Conservation (phyloP, 192 early-diverging fungal species). For the Phycomyces blakesleeanus region DNA sequence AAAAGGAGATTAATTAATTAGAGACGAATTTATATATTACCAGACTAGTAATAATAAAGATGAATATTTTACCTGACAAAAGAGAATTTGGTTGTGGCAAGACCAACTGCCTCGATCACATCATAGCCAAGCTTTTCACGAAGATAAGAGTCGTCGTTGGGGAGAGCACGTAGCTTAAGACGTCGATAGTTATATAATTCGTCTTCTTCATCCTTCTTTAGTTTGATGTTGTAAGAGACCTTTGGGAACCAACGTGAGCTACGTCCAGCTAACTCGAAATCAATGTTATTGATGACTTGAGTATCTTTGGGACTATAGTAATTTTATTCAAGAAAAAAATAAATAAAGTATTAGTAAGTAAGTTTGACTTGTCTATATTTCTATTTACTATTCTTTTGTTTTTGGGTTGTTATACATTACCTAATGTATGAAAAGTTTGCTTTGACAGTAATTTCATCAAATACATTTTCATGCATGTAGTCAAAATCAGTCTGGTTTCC, state of each 20-base stretch:
- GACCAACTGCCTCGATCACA: conserved; percentile 2
- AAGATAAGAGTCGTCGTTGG: not conserved
- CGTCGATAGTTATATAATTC: conserved; percentile 1
- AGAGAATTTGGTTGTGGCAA: not conserved
- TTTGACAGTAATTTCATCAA: not conserved
- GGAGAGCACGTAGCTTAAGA: conserved; percentile 6
- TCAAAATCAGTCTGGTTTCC: conserved; percentile 1
- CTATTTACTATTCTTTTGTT: too few relatives aligned
- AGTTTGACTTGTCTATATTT: too few relatives aligned
- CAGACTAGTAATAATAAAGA: too few relatives aligned
- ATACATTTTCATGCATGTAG: conserved; percentile 2
- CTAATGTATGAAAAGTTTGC: conserved; percentile 6
- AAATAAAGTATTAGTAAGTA: too few relatives aligned
- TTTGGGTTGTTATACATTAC: not conserved
- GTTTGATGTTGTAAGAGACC: conserved; percentile 5
- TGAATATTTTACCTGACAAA: not conserved
- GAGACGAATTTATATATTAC: too few relatives aligned
- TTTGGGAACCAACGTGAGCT: not conserved
- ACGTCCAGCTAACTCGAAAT: not conserved
- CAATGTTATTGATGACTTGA: not conserved
- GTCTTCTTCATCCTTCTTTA: not conserved
- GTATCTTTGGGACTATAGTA: not conserved
- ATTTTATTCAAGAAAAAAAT: too few relatives aligned
- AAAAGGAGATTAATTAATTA: too few relatives aligned
- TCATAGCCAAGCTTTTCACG: conserved; percentile 3